Percentiles rank a stretch among this genome's conserved stretches.
Conservation (phyloP, 768 basidiomycete genomes). For the Boletus huronensis region DNA sequence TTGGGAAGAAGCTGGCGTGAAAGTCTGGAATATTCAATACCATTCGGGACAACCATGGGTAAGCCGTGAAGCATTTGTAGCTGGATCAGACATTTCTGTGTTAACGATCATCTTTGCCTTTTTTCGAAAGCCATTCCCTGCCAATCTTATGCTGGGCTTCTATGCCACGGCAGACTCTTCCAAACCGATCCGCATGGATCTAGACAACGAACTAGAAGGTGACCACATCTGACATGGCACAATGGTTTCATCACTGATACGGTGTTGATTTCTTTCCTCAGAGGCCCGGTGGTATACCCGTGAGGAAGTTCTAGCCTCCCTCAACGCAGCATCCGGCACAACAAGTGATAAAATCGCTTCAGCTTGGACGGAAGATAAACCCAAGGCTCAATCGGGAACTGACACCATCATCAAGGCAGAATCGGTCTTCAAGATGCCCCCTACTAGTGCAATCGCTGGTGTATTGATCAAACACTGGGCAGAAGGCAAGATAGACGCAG, state of each 20-base stretch:
- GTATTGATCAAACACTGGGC: constrained; percentile 82
- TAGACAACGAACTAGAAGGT: constrained; percentile 97
- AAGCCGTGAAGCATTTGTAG: constrained; percentile 15
- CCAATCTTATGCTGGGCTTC: constrained; percentile 88
- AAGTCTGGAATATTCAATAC: constrained; percentile 77
- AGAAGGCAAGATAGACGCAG: constrained; percentile 48
- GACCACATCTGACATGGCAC: background rate
- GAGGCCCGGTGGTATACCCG: constrained; percentile 90
- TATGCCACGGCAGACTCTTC: constrained; percentile 74
- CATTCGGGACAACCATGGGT: constrained; percentile 90
- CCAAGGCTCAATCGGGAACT: constrained; percentile 14
- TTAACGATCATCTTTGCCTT: constrained; percentile 1
- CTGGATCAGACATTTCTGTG: background rate
- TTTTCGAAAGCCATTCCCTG: constrained; percentile 72
- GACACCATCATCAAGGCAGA: constrained; percentile 31
- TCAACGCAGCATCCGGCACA: constrained; percentile 36
- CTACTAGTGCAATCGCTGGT: constrained; percentile 77
- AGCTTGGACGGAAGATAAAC: constrained; percentile 22
- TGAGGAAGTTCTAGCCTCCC: constrained; percentile 60
- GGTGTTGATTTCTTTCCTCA: constrained; percentile 27
- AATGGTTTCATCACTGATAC: background rate
- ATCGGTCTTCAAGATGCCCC: constrained; percentile 71
- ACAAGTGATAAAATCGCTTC: constrained; percentile 23
- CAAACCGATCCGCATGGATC: constrained; percentile 73
- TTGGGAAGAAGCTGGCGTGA: constrained; percentile 95